Evolutionary conservation across 345 rosid species (phyloP).

Genomic region (Aurinia saxatilis): DNA sequence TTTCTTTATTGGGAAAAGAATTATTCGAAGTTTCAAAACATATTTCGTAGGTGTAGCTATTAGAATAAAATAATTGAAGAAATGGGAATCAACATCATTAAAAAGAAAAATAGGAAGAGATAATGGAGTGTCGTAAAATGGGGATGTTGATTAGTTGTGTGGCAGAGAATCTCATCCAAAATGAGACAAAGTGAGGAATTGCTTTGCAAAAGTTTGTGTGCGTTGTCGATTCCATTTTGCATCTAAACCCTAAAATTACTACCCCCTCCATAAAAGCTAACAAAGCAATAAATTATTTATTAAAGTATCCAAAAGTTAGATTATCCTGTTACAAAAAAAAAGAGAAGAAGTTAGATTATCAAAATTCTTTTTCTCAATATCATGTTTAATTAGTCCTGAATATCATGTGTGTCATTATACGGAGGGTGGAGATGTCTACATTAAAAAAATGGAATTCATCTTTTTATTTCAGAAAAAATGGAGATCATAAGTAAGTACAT

Average conservation of each 20-base stretch:
- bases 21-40: background rate
- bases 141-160: slow-evolving; percentile 24
- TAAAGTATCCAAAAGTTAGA: too few species aligned
- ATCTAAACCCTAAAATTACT: slow-evolving; percentile 19
- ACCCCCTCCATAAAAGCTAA: slow-evolving; percentile 19
- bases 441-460: background rate
- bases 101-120: slow-evolving; percentile 18
- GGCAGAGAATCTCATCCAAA: slow-evolving; percentile 26
- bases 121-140: slow-evolving; percentile 17
- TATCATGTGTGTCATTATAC: background rate
- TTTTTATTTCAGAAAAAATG: background rate
- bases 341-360: background rate
- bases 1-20: background rate
- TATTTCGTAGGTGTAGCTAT: background rate
- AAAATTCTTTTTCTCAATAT: background rate
- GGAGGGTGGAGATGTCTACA: too few species aligned
- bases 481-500: background rate
- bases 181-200: slow-evolving; percentile 28
- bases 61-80: slow-evolving; percentile 18
- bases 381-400: background rate
- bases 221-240: slow-evolving; percentile 30
- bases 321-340: too few species aligned
- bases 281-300: background rate
- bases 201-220: slow-evolving; percentile 30
- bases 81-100: slow-evolving; percentile 13